Base-by-base conservation (phyloP, 2,329 filamentous ascomycete species). In the Sphaerulina vaccinii region DNA sequence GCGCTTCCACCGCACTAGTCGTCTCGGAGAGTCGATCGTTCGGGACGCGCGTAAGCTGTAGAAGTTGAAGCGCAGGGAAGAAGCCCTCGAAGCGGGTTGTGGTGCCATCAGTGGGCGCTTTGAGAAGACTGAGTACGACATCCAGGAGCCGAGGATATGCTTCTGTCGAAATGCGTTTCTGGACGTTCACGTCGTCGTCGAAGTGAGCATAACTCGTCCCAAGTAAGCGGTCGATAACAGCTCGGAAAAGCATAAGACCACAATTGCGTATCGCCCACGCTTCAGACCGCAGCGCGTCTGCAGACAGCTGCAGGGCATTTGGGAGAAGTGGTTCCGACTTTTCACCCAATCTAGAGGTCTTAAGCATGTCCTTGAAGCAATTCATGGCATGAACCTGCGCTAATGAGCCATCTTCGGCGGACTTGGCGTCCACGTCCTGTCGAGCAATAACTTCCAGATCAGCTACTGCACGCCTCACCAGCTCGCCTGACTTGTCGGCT, bases 261-360 rank as follows among this genome's bases (percentile, higher is more conserved):
- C 90, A 96, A 68, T 99, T 99, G 1, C 91, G 85, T 51, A 99
- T 90, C 0, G 91, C 89, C 93, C 93, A 99, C 18, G 93, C 83
- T 53, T 87, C 80, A 0, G 89, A 93, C 38, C 83, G 86, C 13
- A 99, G 77, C 45, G 87, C 89, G 52, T 81, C 80, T 9, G 88
- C 88, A 1, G 91, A 90, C n/a, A 97, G 77, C 55, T 85, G 81
- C 3, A 99, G 76, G 27, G 86, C 86, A 23, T 82, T 76, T 7
- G 87, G 84, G 6, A 96, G 77, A 61, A 90, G 86, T 0, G 76
- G 75, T 62, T 95, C 89, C 0, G 89, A 87, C 47, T 80, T 79
- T 49, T 83, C 82, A 22, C 88, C 79, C 11, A 97, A 77, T 43
- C 83, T 82, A 0, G 90, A 89, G 60, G 86, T 90, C 51, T 88